A percentile compares a stretch with the other conserved stretches of the same genome.
Evolutionary conservation across 768 basidiomycete genomes (phyloP).

Genomic region (Collybia mongolica): DNA sequence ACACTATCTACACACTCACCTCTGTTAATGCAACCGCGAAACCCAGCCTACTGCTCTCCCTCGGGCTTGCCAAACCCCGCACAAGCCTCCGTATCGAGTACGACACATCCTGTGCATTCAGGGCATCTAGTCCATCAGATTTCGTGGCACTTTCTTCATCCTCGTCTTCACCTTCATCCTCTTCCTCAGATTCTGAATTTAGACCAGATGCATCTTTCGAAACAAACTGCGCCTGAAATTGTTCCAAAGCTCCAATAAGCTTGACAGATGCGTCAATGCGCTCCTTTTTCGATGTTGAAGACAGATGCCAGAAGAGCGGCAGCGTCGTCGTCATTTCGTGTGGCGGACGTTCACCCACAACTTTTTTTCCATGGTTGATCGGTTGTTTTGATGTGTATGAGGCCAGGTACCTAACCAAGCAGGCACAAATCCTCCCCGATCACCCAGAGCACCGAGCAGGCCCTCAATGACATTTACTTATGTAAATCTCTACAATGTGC

Average conservation of each 20-base stretch:
- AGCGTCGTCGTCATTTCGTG: slow-evolving; percentile 78
- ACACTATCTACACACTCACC: slow-evolving; percentile 41
- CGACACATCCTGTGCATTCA: slow-evolving; percentile 88
- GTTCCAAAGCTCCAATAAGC: slow-evolving; percentile 76
- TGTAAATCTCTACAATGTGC: background rate
- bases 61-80: slow-evolving; percentile 85
- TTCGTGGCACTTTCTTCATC: slow-evolving; percentile 41
- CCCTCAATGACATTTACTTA: too few species aligned
- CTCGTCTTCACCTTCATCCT: slow-evolving; percentile 36
- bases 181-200: slow-evolving; percentile 39
- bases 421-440: slow-evolving; percentile 6
- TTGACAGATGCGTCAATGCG: slow-evolving; percentile 85
- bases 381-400: slow-evolving; percentile 11
- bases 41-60: slow-evolving; percentile 91
- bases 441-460: too few species aligned
- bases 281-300: slow-evolving; percentile 75
- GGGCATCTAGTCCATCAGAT: slow-evolving; percentile 52
- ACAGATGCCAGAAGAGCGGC: slow-evolving; percentile 92
- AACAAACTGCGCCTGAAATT: slow-evolving; percentile 72
- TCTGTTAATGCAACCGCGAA: slow-evolving; percentile 97
- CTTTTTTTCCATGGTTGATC: slow-evolving; percentile 16
- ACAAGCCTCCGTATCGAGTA: slow-evolving; percentile 89
- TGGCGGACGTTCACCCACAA: slow-evolving; percentile 1
- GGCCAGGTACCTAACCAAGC: background rate
- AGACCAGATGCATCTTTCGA: slow-evolving; percentile 34